These are phyloP conservation scores for Trichoderma sp. DNA, from an alignment of 2,329 filamentous ascomycete genomes.

Conservation along the genomic window DNA sequence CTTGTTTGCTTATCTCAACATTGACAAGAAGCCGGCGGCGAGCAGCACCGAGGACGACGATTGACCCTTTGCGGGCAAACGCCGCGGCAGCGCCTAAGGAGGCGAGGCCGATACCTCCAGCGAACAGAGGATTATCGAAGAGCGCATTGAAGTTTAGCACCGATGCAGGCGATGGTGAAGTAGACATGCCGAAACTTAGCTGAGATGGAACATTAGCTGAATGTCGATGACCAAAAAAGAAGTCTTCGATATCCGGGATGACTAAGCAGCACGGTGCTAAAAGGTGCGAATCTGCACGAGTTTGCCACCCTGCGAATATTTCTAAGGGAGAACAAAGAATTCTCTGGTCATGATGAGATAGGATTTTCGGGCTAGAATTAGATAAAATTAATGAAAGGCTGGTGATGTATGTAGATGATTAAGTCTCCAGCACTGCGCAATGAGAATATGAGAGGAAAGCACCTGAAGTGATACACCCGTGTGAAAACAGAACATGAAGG, in stretches of 20 bases:
- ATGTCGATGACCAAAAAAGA: neutral
- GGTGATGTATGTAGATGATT: neutral
- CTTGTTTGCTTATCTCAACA: conserved; percentile 91
- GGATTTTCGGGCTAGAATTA: neutral
- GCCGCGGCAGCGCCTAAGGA: conserved; percentile 80
- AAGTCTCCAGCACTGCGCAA: neutral
- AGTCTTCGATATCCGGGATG: neutral
- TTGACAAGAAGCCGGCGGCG: conserved; percentile 88
- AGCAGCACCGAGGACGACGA: conserved; percentile 71
- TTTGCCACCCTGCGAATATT: neutral
- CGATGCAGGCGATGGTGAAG: conserved; percentile 34
- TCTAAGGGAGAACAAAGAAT: neutral
- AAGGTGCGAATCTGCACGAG: neutral
- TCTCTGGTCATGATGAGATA: neutral
- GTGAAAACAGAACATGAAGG: neutral
- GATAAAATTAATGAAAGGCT: neutral
- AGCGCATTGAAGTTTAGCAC: conserved; percentile 57
- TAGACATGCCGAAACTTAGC: conserved; percentile 33
- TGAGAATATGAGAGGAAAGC: neutral
- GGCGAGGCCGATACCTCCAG: conserved; percentile 84
- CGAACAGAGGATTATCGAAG: conserved; percentile 64
- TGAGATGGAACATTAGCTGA: neutral
- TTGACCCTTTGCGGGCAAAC: conserved; percentile 74
- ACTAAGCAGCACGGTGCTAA: neutral
- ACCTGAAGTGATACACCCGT: neutral